A percentile compares a stretch with the other conserved stretches of the same genome.
Conservation (phyloP, 345 rosid species). For the Toxicodendron radicans region DNA sequence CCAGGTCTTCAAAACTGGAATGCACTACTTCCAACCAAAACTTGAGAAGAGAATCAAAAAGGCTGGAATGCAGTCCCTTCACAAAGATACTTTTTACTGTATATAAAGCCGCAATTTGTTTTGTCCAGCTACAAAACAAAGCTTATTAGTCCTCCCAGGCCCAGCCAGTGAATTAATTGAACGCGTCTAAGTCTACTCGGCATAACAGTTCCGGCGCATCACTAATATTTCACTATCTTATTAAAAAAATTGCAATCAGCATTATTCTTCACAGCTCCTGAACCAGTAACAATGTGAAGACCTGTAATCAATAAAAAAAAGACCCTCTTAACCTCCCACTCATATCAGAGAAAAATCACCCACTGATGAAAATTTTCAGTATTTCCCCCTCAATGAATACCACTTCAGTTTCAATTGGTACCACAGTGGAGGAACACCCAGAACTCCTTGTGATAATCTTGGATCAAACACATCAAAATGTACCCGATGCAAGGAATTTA, state of each 20-base stretch:
- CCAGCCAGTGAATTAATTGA: not conserved
- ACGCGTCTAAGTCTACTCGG: too few species aligned
- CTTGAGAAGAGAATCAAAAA: not conserved
- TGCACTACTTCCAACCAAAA: too few species aligned
- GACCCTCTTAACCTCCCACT: not conserved
- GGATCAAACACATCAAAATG: conserved; percentile 89
- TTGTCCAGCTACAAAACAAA: too few species aligned
- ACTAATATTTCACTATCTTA: not conserved
- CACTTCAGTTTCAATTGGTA: conserved; percentile 83
- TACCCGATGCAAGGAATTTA: conserved; percentile 57
- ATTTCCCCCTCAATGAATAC: conserved; percentile 68
- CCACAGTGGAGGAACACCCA: conserved; percentile 78
- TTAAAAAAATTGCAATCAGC: not conserved
- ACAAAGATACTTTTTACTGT: not conserved
- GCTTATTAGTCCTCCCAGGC: not conserved
- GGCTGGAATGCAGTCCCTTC: too few species aligned
- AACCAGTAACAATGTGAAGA: not conserved
- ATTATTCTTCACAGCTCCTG: not conserved
- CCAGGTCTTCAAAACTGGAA: not conserved
- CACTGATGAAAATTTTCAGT: conserved; percentile 30
- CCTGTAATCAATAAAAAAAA: not conserved
- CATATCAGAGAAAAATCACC: not conserved
- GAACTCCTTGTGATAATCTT: conserved; percentile 62
- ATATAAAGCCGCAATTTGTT: too few species aligned
- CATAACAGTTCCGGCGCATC: not conserved